Evolutionary conservation across 176 grass and related monocot species (phyloP).

Genomic region (Triticum timopheevii): DNA sequence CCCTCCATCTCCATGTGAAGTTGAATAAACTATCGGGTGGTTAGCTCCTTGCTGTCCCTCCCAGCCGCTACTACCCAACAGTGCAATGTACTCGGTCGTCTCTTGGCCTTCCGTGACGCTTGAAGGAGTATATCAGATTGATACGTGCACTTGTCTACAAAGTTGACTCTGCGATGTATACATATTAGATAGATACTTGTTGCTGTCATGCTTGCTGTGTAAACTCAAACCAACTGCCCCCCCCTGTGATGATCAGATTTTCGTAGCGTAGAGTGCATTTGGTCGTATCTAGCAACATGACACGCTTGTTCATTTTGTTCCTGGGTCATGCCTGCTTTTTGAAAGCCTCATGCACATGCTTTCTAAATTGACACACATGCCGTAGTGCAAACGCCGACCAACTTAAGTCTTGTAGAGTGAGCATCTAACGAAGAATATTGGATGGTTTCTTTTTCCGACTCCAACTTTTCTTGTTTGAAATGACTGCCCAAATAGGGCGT

Average conservation of each 20-base stretch:
- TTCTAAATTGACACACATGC: background rate
- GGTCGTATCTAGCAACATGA: background rate
- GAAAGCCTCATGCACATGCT: background rate
- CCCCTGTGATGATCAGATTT: background rate
- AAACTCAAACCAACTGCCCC: background rate
- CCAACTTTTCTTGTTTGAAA: background rate
- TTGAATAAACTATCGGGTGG: background rate
- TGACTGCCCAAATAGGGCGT: background rate
- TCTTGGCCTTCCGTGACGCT: conserved; percentile 18
- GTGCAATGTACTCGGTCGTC: background rate
- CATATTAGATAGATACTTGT: background rate
- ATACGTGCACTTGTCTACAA: background rate
- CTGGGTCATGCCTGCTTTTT: background rate
- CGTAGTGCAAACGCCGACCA: background rate
- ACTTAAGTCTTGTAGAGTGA: background rate
- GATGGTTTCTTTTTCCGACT: background rate
- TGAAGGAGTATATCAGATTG: background rate
- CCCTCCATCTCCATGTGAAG: background rate
- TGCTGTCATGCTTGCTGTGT: conserved; percentile 1
- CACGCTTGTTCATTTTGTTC: background rate
- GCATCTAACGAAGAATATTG: background rate
- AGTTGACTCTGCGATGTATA: conserved; percentile 34
- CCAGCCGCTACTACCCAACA: background rate
- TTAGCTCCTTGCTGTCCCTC: background rate
- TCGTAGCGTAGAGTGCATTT: background rate